A percentile compares a stretch with the other conserved stretches of the same genome.
Evolutionary conservation across 768 basidiomycete species (phyloP).

Genomic region (Boletus rubescentipes): DNA sequence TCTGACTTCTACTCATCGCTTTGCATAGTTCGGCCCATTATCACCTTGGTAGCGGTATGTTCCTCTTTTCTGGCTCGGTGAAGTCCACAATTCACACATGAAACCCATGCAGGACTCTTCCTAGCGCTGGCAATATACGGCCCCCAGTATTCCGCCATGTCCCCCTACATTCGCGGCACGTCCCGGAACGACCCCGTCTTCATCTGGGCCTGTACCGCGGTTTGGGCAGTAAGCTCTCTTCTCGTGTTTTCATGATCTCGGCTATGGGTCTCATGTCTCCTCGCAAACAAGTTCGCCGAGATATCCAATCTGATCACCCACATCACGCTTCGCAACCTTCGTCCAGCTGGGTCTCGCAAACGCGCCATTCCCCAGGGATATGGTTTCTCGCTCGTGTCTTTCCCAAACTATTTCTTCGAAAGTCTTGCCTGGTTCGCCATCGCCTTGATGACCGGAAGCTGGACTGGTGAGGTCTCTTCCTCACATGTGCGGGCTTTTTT

Average conservation of each 20-base stretch:
- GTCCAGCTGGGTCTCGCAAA: slow-evolving; percentile 73
- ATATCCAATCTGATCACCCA: slow-evolving; percentile 85
- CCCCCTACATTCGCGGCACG: slow-evolving; percentile 61
- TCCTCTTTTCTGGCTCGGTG: not conserved
- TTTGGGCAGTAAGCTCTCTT: slow-evolving; percentile 69
- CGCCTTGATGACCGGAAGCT: slow-evolving; percentile 73
- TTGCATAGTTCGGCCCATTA: slow-evolving; percentile 80
- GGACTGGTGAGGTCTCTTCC: slow-evolving; percentile 53
- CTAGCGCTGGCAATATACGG: slow-evolving; percentile 82
- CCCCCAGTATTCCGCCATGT: slow-evolving; percentile 68
- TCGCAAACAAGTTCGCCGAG: slow-evolving; percentile 64
- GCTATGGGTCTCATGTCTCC: not conserved
- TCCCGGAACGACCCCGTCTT: slow-evolving; percentile 64
- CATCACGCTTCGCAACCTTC: slow-evolving; percentile 76
- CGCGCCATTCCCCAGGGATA: slow-evolving; percentile 92
- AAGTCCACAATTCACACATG: not conserved
- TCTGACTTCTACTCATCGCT: slow-evolving; percentile 7
- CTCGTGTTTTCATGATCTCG: not conserved
- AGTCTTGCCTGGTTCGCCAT: slow-evolving; percentile 71
- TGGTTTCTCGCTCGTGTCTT: slow-evolving; percentile 83
- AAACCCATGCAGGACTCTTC: slow-evolving; percentile 50
- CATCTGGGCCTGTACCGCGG: slow-evolving; percentile 59
- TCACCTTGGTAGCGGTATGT: slow-evolving; percentile 67
- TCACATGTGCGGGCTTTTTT: not conserved
- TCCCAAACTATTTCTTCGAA: slow-evolving; percentile 96